Evolutionary conservation across 371 early-diverging fungal species (phyloP).

Genomic region (Syncephalastrum sp.): DNA sequence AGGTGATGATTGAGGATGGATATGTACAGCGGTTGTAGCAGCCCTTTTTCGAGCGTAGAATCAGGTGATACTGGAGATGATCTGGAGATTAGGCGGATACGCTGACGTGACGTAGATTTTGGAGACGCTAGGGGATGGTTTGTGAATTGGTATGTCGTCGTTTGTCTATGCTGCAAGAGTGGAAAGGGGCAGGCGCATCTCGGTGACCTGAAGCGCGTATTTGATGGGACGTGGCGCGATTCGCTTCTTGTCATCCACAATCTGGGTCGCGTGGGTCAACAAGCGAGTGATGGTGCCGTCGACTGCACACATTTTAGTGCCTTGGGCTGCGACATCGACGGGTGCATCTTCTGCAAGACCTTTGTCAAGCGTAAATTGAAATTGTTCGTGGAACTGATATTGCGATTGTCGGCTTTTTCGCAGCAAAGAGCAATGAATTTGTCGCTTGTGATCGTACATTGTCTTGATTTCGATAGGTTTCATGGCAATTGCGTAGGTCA

Average conservation of each 20-base stretch:
- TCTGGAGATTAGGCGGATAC: too few relatives aligned
- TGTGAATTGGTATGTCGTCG: background rate
- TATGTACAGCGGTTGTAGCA: background rate
- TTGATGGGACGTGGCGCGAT: slow-evolving; percentile 34
- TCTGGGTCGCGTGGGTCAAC: background rate
- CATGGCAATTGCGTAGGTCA: slow-evolving; percentile 38
- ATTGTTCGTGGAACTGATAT: slow-evolving; percentile 24
- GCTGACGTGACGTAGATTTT: background rate
- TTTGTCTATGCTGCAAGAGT: slow-evolving; percentile 32
- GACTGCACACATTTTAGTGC: slow-evolving; percentile 32
- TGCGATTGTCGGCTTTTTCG: slow-evolving; percentile 15
- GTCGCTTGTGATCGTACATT: slow-evolving; percentile 46
- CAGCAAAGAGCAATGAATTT: slow-evolving; percentile 39
- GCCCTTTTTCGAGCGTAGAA: background rate
- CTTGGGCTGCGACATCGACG: slow-evolving; percentile 25
- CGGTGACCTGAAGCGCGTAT: slow-evolving; percentile 45
- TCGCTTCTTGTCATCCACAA: slow-evolving; percentile 15
- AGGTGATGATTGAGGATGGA: too few relatives aligned
- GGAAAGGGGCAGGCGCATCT: slow-evolving; percentile 41
- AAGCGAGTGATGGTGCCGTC: slow-evolving; percentile 35
- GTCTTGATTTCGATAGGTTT: slow-evolving; percentile 42
- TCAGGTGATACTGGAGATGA: too few relatives aligned
- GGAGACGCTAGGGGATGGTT: background rate
- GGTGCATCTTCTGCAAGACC: slow-evolving; percentile 38
- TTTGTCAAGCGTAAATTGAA: slow-evolving; percentile 41